Evolutionary conservation across 2,329 filamentous ascomycete species (phyloP), one percentile per base, ranked within the genome.

Genomic region (Sporothrix brasiliensis): DNA sequence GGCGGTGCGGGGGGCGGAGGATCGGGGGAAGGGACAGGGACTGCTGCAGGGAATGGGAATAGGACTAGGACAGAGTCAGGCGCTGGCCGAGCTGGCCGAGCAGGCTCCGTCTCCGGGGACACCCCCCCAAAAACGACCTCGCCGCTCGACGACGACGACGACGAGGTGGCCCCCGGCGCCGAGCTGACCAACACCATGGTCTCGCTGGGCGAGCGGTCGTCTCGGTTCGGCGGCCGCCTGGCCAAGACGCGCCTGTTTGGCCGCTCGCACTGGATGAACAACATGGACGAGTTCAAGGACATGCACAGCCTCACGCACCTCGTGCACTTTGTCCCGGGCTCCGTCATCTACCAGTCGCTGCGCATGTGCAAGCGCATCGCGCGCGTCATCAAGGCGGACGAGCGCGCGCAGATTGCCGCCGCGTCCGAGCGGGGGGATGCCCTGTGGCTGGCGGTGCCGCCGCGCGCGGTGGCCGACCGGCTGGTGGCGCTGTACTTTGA

Each of bases 401-500:
- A 74, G 47, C 44, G 39, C 41, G 70, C 49, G 21, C 67, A 68
- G 19, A 68, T 74, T 7, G 41, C 52, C 2, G 44, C 21, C 41
- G 44, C 41, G 1, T 5, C 30, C 19, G 50, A 50, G 2, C 66
- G 56, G 19, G 61, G 34, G 11, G 56, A 63, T 13, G 34, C 65
- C 4, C 13, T 49, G 14, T 73, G 71, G 71, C 58, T 71, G 30
- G 3, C 81, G n/a, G 80, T 81, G 0, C 69, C 76, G 0, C 68
- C 77, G 1, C 76, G 79, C 19, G 76, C 77, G 0, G 72, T 86
- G 0, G 81, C 83, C 0, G 85, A 88, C 72, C 77, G 81, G 65
- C 80, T 88, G 0, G 78, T 88, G 16, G 79, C 84, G 19, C 77
- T 80, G 19, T 88, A 88, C 77, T 77, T 89, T 27, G 79, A 84